phyloP scores from a whole-genome alignment of 2,329 filamentous ascomycete species.

The Alternaria triticina region DNA sequence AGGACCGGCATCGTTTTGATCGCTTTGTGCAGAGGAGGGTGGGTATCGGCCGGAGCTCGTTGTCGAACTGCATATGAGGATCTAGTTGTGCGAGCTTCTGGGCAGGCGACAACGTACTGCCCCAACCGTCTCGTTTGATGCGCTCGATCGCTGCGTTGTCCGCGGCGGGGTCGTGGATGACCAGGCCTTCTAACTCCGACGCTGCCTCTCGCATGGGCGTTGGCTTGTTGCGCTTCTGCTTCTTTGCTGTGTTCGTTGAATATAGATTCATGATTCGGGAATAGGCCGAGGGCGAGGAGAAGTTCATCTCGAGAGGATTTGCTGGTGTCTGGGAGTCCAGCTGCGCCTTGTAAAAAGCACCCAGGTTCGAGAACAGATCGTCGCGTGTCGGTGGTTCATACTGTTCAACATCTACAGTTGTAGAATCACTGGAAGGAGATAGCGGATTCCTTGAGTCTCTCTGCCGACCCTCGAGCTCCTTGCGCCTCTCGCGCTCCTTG shows the following conservation, averaged over 20 bases:
- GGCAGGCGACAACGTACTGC: slow-evolving; percentile 62
- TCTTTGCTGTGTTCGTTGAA: slow-evolving; percentile 61
- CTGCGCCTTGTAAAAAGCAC: slow-evolving; percentile 82
- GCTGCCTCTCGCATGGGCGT: slow-evolving; percentile 82
- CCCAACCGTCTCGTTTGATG: slow-evolving; percentile 67
- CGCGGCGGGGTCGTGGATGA: slow-evolving; percentile 63
- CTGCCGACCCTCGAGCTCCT: slow-evolving; percentile 33
- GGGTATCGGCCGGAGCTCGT: slow-evolving; percentile 80
- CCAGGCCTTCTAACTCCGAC: slow-evolving; percentile 73
- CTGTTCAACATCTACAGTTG: slow-evolving; percentile 9
- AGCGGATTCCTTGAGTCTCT: slow-evolving; percentile 23
- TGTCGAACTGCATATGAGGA: slow-evolving; percentile 65
- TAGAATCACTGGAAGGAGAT: slow-evolving; percentile 25
- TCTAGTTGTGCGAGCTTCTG: slow-evolving; percentile 61
- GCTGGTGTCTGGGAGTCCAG: slow-evolving; percentile 64
- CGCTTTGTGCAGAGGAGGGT: slow-evolving; percentile 88
- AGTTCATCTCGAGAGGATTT: slow-evolving; percentile 58
- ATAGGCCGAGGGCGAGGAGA: slow-evolving; percentile 79
- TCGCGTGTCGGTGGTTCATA: slow-evolving; percentile 62
- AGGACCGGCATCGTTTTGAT: slow-evolving; percentile 89
- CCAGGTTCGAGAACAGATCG: slow-evolving; percentile 75
- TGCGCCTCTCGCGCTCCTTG: slow-evolving; percentile 48
- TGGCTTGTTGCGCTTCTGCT: slow-evolving; percentile 67
- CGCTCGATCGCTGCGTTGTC: slow-evolving; percentile 66
- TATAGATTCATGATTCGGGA: slow-evolving; percentile 93